Percentiles rank a stretch among this genome's conserved stretches.
phyloP scores from a whole-genome alignment of 176 grass and related monocot species.

The Bothriochloa decipiens region DNA sequence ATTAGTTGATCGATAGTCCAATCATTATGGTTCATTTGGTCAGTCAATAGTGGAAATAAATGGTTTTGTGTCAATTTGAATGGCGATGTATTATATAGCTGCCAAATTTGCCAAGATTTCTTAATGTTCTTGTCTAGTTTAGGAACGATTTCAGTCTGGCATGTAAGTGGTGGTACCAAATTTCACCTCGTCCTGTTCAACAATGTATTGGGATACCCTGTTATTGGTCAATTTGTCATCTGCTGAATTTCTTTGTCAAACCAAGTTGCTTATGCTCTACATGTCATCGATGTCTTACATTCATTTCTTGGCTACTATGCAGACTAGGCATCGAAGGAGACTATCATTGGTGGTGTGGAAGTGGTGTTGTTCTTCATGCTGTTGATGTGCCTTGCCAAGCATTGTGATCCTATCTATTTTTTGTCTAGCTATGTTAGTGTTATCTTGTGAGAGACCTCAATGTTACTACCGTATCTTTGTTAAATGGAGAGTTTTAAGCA shows the following conservation, averaged over 20 bases:
- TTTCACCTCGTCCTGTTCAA: neutral
- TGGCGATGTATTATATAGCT: neutral
- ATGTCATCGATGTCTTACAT: neutral
- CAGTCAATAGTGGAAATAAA: neutral
- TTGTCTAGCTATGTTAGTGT: constrained; percentile 43
- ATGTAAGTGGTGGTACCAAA: neutral
- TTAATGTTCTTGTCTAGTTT: neutral
- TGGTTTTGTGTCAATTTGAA: no score
- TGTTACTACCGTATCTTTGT: constrained; percentile 27
- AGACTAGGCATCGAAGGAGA: constrained; percentile 23
- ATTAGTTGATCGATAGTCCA: no score
- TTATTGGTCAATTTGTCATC: neutral
- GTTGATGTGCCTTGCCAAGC: constrained; percentile 33
- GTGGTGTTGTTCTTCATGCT: constrained; percentile 19
- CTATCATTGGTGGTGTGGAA: neutral
- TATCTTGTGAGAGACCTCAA: constrained; percentile 42
- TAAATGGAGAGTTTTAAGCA: constrained; percentile 25
- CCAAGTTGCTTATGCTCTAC: neutral
- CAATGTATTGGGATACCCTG: neutral
- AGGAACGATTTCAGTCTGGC: neutral
- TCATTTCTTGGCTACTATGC: neutral
- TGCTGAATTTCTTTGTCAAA: neutral
- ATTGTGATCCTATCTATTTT: constrained; percentile 41
- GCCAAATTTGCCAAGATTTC: neutral
- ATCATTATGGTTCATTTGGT: neutral